Evolutionary conservation across 805 yeast species (phyloP), one percentile per base, ranked within the genome.

Genomic region (Wickerhamiella galacta): DNA sequence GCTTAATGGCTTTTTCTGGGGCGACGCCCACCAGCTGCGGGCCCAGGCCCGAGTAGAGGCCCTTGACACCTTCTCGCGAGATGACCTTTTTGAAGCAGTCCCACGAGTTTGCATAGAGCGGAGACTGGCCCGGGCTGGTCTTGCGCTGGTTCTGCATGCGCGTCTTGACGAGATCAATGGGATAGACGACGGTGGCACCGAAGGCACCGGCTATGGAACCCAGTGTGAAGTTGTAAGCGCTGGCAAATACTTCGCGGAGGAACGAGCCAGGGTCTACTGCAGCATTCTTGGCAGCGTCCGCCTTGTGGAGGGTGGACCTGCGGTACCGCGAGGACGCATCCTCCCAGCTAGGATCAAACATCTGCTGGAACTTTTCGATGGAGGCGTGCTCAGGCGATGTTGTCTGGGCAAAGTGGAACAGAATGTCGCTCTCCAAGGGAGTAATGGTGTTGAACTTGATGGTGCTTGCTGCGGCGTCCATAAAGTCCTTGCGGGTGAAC

Each of bases 1-100:
- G 69, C 58, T 87, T 87, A 49, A 87, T 87, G 28, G 96, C 96
- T 62, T 87, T 87, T 55, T 87, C 98, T 2, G 98, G 98, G 0
- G 96, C 96, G 32, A 87, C 96, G 44, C 98, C 98, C 31, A 90
- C 72, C 48, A 87, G 63, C 57, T 90, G 96, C 12, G 96, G 95
- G 7, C 81, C 79, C 32, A 87, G 63, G 34, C 98, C 98, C 4
- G 93, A 76, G 56, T 87, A 87, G 37, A 87, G 66, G 6, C 96
- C 96, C 45, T 64, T 60, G 31, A 77, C 48, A 32, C 95, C 95
- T 58, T 87, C 96, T 39, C 66, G 64, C 27, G 62, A 57, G 16
- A 85, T 40, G 28, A 85, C 82, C 49, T 83, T 82, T 28, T 64
- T 58, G 53, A 85, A 75, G 58, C 96, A 90, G 53, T 87, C 95